Base-by-base conservation (phyloP, 1,284 basidiomycete species). In the Mycena citricolor region DNA sequence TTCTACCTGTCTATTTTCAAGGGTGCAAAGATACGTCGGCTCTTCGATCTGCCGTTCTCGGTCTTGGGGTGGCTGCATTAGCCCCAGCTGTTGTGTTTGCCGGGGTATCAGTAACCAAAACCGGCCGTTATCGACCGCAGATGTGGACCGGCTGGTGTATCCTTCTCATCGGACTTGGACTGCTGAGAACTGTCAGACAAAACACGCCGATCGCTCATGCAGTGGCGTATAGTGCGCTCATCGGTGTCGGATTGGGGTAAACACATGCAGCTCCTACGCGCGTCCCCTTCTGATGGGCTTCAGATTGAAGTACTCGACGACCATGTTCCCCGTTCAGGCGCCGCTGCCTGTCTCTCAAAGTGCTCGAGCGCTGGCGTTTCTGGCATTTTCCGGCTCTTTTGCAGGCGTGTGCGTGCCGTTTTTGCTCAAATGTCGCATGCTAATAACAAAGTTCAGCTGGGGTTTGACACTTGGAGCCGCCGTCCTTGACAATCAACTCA, bases 11-110 rank as follows among this genome's bases (percentile, higher is more conserved):
- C 11, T 54, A 49, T 32, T 74, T 74, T 51, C 74, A 77, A 56
- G 62, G 65, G 10, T 66, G 69, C 45, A 63, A 66, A 29, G 60
- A 54, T 10, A 65, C 66, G 11, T 61, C 58, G 8, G 69, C 75
- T 1, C 61, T 71, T 26, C 42, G 54, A 1, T 68, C 71, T 5
- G 73, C 72, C 2, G 54, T 76, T 13, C 59, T 67, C 12, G 48
- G 62, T 2, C 64, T 77, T 40, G 61, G 65, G 0, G 52, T 69
- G 7, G 60, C 63, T 1, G 57, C 62, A 36, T 54, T 60, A 1
- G 59, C 68, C 16, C 61, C 62, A 1, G 45, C 54, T 11, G 57
- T 59, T 5, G 57, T 69, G 16, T 20, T 68, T 6, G 54, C 60
- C 16, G 66, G 66, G 5, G 42, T 60, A 1, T 23, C 32, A 6